Evolutionary conservation across 177 flowering plant genomes (phyloP).

Genomic region (Vitis hybrid): DNA sequence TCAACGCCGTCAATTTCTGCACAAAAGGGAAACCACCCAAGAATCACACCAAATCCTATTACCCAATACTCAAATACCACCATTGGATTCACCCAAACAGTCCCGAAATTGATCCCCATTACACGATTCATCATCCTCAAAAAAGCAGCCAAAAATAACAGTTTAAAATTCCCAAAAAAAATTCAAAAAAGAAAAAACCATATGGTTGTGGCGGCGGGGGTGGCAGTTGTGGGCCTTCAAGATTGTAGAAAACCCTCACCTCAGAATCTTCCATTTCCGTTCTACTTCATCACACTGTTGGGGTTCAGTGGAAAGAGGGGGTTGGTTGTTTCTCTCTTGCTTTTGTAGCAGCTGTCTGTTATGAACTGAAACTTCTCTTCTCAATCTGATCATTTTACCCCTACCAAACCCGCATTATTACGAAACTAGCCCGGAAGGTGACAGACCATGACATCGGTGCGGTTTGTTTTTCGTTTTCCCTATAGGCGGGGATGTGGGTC

Average conservation of each 20-base stretch:
- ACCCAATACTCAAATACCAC: neutral
- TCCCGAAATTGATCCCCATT: constrained; percentile 1
- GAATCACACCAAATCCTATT: neutral
- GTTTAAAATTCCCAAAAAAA: constrained; percentile 6
- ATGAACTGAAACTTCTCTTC: constrained; percentile 48
- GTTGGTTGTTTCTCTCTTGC: constrained; percentile 18
- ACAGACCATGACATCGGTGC: constrained; percentile 9
- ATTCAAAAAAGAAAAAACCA: constrained; percentile 3
- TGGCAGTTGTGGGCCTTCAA: neutral
- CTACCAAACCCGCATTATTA: neutral
- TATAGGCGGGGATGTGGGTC: constrained; percentile 1
- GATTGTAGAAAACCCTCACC: constrained; percentile 23
- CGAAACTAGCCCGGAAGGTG: constrained; percentile 19
- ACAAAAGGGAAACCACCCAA: constrained; percentile 7
- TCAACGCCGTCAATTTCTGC: constrained; percentile 77
- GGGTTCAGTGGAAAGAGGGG: constrained; percentile 17
- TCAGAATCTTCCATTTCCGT: constrained; percentile 40
- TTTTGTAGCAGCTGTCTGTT: constrained; percentile 53
- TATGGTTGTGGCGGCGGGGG: neutral
- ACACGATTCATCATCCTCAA: neutral
- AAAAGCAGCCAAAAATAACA: constrained; percentile 6
- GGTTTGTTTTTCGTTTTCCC: neutral
- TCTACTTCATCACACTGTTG: constrained; percentile 4
- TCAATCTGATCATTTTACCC: constrained; percentile 29
- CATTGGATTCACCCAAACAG: constrained; percentile 1